A percentile compares a stretch with the other conserved stretches of the same genome.
Conservation (phyloP, 371 early-diverging fungal species). For the Mucor piriformis region DNA sequence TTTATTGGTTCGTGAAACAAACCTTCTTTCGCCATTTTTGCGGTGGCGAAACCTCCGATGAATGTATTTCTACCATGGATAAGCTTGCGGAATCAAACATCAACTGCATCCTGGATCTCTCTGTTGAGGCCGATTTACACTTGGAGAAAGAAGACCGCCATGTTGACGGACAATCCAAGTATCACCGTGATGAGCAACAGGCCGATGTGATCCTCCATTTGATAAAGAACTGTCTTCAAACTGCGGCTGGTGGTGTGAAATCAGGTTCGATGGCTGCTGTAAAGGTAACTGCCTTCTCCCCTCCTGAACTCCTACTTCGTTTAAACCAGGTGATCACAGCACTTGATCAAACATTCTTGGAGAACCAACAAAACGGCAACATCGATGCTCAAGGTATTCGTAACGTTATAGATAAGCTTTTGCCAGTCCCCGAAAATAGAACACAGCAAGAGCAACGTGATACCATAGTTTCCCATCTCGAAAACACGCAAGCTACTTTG, state of each 20-base stretch:
- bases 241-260: slow-evolving; percentile 61
- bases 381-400: slow-evolving; percentile 32
- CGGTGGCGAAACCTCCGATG: slow-evolving; percentile 90
- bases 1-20: slow-evolving; percentile 74
- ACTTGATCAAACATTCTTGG: slow-evolving; percentile 46
- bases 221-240: slow-evolving; percentile 67
- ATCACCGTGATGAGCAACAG: slow-evolving; percentile 40
- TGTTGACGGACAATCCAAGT: slow-evolving; percentile 17
- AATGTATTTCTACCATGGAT: slow-evolving; percentile 85
- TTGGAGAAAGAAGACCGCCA: slow-evolving; percentile 37
- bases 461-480: slow-evolving; percentile 18
- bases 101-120: slow-evolving; percentile 87
- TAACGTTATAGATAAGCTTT: slow-evolving; percentile 25
- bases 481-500: slow-evolving; percentile 17
- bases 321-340: slow-evolving; percentile 61
- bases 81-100: slow-evolving; percentile 69
- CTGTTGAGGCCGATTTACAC: slow-evolving; percentile 87
- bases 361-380: slow-evolving; percentile 28
- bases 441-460: slow-evolving; percentile 27
- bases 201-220: slow-evolving; percentile 69
- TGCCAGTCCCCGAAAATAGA: slow-evolving; percentile 27
- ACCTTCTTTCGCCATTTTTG: slow-evolving; percentile 94
- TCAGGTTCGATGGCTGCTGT: slow-evolving; percentile 72
- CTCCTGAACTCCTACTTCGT: slow-evolving; percentile 75
- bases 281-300: slow-evolving; percentile 88